These are phyloP conservation scores for Colletotrichum brevisporum DNA, from an alignment of 2,329 filamentous ascomycete species.

Conservation along the genomic window DNA sequence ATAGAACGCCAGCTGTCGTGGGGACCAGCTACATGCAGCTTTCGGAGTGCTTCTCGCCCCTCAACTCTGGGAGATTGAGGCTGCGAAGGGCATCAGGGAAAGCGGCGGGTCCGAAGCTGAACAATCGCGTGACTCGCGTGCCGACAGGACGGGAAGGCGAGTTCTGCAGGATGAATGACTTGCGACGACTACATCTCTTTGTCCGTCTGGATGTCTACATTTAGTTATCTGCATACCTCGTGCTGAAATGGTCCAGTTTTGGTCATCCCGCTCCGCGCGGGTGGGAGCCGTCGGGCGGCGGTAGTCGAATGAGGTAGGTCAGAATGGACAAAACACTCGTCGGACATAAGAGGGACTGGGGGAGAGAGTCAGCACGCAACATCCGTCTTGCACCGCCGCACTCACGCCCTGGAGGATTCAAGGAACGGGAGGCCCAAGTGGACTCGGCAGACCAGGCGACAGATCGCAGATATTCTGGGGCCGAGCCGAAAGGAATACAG, in stretches of 20 bases:
- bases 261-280: background rate
- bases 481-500: background rate
- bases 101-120: conserved; percentile 7
- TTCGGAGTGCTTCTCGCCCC: background rate
- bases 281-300: conserved; percentile 11
- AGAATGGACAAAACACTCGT: background rate
- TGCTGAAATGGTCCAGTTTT: background rate
- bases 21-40: background rate
- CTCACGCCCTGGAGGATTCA: background rate
- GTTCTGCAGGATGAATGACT: background rate
- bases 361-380: background rate
- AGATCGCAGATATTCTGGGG: conserved; percentile 13
- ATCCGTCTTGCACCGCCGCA: background rate
- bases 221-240: background rate
- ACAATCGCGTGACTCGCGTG: conserved; percentile 20
- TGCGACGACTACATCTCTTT: background rate
- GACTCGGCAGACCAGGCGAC: conserved; percentile 13
- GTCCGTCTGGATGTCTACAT: background rate
- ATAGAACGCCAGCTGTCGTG: background rate
- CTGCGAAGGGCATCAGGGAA: background rate
- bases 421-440: background rate
- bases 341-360: too few species aligned
- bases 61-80: background rate
- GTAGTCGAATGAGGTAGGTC: conserved; percentile 18
- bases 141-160: background rate